Evolutionary conservation across 257 asterid genomes (phyloP).

Genomic region (Jacaranda mimosifolia): DNA sequence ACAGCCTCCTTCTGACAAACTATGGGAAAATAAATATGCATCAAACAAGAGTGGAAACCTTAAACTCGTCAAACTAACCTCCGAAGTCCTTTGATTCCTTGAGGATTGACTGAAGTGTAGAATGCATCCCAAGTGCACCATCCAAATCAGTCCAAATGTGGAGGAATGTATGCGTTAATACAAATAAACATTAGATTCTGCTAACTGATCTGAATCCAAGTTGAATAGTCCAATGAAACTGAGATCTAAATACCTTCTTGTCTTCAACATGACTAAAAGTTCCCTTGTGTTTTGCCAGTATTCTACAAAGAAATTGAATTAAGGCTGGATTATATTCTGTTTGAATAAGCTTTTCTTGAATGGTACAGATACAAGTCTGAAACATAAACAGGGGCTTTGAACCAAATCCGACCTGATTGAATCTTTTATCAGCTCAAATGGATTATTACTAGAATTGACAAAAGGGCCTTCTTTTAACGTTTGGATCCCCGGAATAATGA

Average conservation of each 20-base stretch:
- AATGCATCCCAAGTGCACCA: neutral
- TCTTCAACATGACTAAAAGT: neutral
- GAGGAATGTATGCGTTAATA: neutral
- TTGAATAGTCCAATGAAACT: neutral
- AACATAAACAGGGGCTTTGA: neutral
- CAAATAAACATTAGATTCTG: neutral
- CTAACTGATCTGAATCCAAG: neutral
- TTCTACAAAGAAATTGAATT: neutral
- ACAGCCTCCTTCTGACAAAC: neutral
- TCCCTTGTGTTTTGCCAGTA: neutral
- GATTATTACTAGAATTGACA: neutral
- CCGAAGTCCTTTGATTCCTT: neutral
- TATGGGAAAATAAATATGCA: neutral
- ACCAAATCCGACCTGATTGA: neutral
- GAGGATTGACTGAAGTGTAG: neutral
- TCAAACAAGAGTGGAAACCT: too few species aligned
- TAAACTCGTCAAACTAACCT: neutral
- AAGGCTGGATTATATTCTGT: too few species aligned
- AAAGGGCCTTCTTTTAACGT: neutral
- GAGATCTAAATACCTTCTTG: neutral
- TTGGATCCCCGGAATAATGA: neutral
- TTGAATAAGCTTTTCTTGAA: neutral
- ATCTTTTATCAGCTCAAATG: neutral
- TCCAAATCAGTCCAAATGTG: neutral
- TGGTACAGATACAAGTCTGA: neutral